phyloP scores from a whole-genome alignment of 805 yeast species.

The Wickerhamiella spandovensis region DNA sequence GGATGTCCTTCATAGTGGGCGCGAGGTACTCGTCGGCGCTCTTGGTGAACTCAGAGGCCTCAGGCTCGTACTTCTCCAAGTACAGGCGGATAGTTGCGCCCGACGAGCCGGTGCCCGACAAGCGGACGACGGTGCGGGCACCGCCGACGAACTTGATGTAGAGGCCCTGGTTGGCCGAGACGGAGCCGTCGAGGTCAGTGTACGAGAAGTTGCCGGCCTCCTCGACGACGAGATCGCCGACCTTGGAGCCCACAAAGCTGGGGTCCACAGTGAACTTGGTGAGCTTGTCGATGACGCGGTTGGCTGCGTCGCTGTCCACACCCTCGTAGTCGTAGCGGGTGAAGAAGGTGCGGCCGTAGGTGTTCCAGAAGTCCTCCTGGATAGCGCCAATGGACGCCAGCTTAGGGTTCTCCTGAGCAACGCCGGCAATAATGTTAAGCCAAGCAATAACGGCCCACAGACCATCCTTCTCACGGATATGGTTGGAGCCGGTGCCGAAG shows the following conservation, averaged over 20 bases:
- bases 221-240: conserved; percentile 41
- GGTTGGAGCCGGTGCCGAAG: conserved; percentile 96
- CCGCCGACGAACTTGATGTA: conserved; percentile 72
- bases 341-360: conserved; percentile 93
- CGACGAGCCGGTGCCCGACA: conserved; percentile 94
- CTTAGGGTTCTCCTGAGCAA: conserved; percentile 45
- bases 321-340: conserved; percentile 91
- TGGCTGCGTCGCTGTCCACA: conserved; percentile 64
- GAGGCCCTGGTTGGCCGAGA: conserved; percentile 78
- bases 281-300: conserved; percentile 45
- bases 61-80: conserved; percentile 67
- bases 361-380: conserved; percentile 76
- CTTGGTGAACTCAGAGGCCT: conserved; percentile 34
- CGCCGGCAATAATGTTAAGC: conserved; percentile 87
- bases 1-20: conserved; percentile 47
- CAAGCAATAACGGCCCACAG: conserved; percentile 96
- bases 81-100: conserved; percentile 95
- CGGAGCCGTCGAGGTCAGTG: conserved; percentile 89
- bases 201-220: conserved; percentile 84
- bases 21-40: conserved; percentile 58
- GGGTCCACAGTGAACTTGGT: conserved; percentile 28
- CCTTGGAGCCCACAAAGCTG: conserved; percentile 37
- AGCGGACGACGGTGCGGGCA: conserved; percentile 71
- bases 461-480: conserved; percentile 95
- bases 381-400: conserved; percentile 62